These are phyloP conservation scores for Eucalyptus tenuipes DNA, from an alignment of 345 rosid species.

Conservation along the genomic window DNA sequence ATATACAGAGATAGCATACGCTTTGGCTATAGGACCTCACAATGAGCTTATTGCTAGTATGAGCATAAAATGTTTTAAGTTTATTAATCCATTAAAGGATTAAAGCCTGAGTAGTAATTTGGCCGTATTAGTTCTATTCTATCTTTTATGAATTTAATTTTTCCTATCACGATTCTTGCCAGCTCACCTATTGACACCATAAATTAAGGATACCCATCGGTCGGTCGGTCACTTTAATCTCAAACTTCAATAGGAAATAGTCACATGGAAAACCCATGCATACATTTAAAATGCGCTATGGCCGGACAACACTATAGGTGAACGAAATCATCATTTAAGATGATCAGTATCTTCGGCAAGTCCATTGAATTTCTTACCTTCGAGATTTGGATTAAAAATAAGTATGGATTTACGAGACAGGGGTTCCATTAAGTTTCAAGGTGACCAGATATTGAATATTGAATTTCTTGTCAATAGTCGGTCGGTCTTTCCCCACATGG, in stretches of 20 bases:
- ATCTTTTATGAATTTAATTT: neutral
- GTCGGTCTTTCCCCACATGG: neutral
- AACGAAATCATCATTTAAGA: neutral
- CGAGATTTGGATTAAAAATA: neutral
- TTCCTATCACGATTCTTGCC: neutral
- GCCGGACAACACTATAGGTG: neutral
- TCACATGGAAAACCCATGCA: neutral
- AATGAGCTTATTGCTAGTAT: neutral
- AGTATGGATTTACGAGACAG: neutral
- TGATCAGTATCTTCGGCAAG: neutral
- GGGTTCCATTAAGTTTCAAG: neutral
- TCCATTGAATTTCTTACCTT: neutral
- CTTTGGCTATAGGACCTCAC: neutral
- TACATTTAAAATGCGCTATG: neutral
- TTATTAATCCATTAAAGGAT: neutral
- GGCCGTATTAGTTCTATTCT: neutral
- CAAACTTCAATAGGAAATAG: neutral
- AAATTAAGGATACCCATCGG: neutral
- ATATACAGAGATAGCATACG: too few relatives aligned
- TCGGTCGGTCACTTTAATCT: neutral
- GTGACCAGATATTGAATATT: neutral
- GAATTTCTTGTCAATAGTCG: neutral
- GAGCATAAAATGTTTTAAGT: neutral
- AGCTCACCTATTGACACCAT: neutral
- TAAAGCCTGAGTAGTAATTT: too few relatives aligned